Conservation (phyloP, 768 basidiomycete genomes). For the Amanita pseudoporphyria region DNA sequence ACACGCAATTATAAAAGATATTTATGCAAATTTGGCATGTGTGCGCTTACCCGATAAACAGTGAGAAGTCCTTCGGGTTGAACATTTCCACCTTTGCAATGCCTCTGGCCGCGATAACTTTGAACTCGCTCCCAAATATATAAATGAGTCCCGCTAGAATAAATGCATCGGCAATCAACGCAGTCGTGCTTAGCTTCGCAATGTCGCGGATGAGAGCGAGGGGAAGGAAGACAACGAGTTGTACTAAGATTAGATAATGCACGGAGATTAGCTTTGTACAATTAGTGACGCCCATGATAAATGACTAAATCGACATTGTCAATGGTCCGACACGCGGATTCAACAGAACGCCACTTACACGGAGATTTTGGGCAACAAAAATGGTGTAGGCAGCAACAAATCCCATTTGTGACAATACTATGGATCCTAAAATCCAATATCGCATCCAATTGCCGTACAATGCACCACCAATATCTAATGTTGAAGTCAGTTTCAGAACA, state of each 20-base stretch:
- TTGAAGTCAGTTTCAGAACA: not conserved
- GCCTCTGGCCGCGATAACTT: conserved; percentile 56
- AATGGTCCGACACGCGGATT: not conserved
- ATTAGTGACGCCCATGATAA: conserved; percentile 71
- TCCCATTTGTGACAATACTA: conserved; percentile 82
- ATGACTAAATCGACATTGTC: conserved; percentile 41
- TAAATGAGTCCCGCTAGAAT: conserved; percentile 84
- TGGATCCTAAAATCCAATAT: conserved; percentile 76
- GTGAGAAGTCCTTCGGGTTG: conserved; percentile 81
- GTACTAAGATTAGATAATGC: conserved; percentile 73
- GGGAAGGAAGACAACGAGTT: conserved; percentile 83
- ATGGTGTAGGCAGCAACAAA: conserved; percentile 91
- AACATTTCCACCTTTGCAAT: conserved; percentile 77
- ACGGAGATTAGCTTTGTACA: conserved; percentile 61
- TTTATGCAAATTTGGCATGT: not conserved
- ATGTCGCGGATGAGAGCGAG: conserved; percentile 85
- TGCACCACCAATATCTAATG: conserved; percentile 80
- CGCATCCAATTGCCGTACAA: conserved; percentile 95
- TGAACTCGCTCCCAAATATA: conserved; percentile 80
- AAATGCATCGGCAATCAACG: conserved; percentile 89
- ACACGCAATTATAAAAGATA: not conserved
- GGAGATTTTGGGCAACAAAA: conserved; percentile 88
- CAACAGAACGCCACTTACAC: conserved; percentile 22
- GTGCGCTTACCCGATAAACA: conserved; percentile 75
- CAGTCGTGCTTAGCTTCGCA: conserved; percentile 89